Conservation (phyloP, 805 yeast genomes). For the Yamadazyma paraphyllophila region DNA sequence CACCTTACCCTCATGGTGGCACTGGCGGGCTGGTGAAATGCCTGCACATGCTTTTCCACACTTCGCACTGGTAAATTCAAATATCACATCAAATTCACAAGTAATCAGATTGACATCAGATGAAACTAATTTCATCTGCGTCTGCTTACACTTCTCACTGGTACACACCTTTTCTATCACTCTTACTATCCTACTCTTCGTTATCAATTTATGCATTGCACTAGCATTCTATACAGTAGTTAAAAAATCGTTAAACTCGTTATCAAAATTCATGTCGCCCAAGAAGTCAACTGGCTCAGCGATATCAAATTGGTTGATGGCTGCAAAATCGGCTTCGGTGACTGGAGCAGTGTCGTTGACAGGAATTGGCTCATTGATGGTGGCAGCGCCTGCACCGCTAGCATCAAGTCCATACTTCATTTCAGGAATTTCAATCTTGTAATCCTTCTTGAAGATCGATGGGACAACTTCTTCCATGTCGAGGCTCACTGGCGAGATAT, state of each 20-base stretch:
- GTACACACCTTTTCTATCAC: too few relatives aligned
- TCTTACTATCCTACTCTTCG: too few relatives aligned
- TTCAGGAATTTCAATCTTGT: conserved; percentile 8
- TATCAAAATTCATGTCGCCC: conserved; percentile 8
- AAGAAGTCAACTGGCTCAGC: conserved; percentile 2
- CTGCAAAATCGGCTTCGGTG: background rate
- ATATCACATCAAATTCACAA: too few relatives aligned
- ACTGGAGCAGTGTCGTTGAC: background rate
- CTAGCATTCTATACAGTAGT: conserved; percentile 11
- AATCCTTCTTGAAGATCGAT: conserved; percentile 8
- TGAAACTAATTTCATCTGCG: too few relatives aligned
- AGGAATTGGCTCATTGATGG: background rate
- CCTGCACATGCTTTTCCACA: too few relatives aligned
- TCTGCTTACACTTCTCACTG: too few relatives aligned
- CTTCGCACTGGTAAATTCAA: too few relatives aligned
- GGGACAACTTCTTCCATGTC: conserved; percentile 9
- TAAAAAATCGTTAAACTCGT: conserved; percentile 14
- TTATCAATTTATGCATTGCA: too few relatives aligned
- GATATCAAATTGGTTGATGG: background rate
- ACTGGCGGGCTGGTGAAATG: too few relatives aligned
- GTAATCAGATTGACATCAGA: too few relatives aligned
- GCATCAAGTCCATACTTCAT: background rate
- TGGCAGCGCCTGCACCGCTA: background rate
- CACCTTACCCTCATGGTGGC: too few relatives aligned
- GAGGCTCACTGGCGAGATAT: conserved; percentile 4